Evolutionary conservation across 768 basidiomycete species (phyloP), one percentile per base, ranked within the genome.

Genomic region (Hebeloma cylindrosporum): DNA sequence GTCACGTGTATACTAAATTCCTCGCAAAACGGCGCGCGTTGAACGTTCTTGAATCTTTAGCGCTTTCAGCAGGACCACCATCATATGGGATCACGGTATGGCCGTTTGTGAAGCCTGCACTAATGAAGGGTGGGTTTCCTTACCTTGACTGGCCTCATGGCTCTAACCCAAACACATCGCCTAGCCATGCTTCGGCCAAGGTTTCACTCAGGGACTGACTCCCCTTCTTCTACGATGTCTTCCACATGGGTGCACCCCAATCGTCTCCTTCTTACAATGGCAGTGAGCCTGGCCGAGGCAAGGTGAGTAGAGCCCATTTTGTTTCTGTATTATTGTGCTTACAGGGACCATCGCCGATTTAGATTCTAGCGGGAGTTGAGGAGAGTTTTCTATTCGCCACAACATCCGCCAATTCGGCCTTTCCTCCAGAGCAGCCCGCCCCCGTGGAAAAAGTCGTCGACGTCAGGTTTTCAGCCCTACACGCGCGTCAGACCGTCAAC

Each of bases 351-450:
- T n/a, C n/a, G n/a, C n/a, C n/a, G n/a, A n/a, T 18, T 29, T 40
- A 50, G 25, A 38, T 31, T 23, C 29, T 16, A 16, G 8, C 16
- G 29, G 34, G 36, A 42, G 28, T 13, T 14, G 30, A 33, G 30
- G 60, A 32, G 32, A 50, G 32, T 29, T 63, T 71, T 17, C 54
- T 54, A 28, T 73, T 82, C 39, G 65, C 80, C 16, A 63, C 72
- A 0, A 71, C 76, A 1, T 69, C 80, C 16, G 68, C 72, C 27
- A 79, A 39, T 82, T 81, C 50, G 62, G 54, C 40, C 60, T 79
- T 26, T 73, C 69, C 34, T 62, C 73, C 1, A 56, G 58, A 46
- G 51, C 58, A 36, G 29, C 14, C 13, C 21, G 29, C 5, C 27
- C 55, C 17, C 16, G 40, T 34, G 40, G 25, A 14, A 51, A 51